Evolutionary conservation across 441 rosid genomes (phyloP).

Genomic region (Sinapis alba): DNA sequence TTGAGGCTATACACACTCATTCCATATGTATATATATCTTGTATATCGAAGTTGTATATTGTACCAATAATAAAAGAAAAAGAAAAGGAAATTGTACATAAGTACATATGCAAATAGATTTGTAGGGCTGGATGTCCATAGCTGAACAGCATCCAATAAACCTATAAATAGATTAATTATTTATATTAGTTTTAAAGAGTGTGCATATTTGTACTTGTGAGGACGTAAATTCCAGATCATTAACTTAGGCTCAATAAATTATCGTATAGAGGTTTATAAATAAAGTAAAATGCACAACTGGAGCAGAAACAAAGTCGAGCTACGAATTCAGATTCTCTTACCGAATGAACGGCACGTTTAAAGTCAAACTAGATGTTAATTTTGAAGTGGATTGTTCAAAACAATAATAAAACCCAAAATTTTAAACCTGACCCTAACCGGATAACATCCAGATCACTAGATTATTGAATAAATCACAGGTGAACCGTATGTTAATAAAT

Average conservation of each 20-base stretch:
- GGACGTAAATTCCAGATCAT: neutral
- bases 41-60: neutral
- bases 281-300: neutral
- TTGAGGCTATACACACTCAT: constrained; percentile 21
- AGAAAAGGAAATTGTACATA: neutral
- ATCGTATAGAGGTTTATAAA: neutral
- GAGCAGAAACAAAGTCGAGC: neutral
- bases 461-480: no score
- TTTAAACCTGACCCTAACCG: no score
- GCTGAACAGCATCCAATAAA: constrained; percentile 30
- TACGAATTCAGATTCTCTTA: neutral
- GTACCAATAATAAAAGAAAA: neutral
- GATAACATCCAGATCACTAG: no score
- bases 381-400: neutral
- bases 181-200: neutral
- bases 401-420: neutral
- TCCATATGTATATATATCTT: neutral
- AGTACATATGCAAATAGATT: constrained; percentile 28
- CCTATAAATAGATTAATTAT: constrained; percentile 12
- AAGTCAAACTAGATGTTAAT: neutral
- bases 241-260: neutral
- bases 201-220: neutral
- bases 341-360: neutral
- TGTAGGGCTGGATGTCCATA: constrained; percentile 10
- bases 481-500: no score